Evolutionary conservation across 2,329 filamentous ascomycete species (phyloP), one percentile per base, ranked within the genome.

Genomic region (Cladobotryum protrusum): DNA sequence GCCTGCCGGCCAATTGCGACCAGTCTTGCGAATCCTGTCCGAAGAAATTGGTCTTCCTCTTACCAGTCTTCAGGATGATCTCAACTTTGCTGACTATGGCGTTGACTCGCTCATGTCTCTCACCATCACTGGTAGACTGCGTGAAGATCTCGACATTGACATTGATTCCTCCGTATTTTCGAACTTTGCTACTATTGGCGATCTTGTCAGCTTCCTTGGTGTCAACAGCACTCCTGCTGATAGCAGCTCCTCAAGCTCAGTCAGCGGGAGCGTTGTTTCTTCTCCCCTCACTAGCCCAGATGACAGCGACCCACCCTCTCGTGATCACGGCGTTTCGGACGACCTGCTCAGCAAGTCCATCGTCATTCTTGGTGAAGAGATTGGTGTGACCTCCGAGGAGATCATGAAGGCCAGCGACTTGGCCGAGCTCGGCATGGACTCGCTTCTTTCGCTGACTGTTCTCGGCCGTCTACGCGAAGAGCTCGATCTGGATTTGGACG

Each of bases 401-500:
- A 46, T 54, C 7, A 43, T 35, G 12, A 48, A 54, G 15, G 77
- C 77, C 56, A 75, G 77, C 24, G 72, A 71, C 48, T 81, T 82
- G 58, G 64, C 70, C 13, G 78, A 82, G 56, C 67, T 81, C 8
- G 79, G 79, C 33, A 75, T 81, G 17, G 79, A 83, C 60, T 82
- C 79, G 1, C 67, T 83, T 17, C 78, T 82, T 75, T 72, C 76
- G 4, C 63, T 83, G 44, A 78, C 76, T 14, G 76, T 83, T 34
- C 72, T 71, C 43, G 77, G 76, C 29, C 72, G 76, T 45, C 71
- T 82, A 44, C 75, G 76, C 17, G 78, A 82, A 58, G 77, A 82
- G 36, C 61, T 82, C 9, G 77, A 79, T 29, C 62, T 82, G n/a
- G 72, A 79, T 52, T 60, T 82, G 11, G 66, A 72, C 54, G 74